Percentiles rank a stretch among this genome's conserved stretches.
phyloP scores from a whole-genome alignment of 2,329 filamentous ascomycete species.

The Fusarium cicatricum region DNA sequence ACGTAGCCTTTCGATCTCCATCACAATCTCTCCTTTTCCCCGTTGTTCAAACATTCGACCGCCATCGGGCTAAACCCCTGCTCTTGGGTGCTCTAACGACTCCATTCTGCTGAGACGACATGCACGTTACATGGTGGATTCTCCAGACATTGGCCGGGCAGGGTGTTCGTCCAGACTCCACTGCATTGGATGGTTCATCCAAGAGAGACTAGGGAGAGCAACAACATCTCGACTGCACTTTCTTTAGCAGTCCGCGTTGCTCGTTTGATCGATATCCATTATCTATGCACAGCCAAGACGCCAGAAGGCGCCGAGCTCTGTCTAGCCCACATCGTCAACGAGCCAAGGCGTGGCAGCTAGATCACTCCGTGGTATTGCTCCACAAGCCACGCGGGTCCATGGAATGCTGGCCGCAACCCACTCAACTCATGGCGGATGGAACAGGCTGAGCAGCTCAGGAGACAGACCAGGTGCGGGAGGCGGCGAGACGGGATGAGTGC shows the following conservation, averaged over 20 bases:
- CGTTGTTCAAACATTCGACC: constrained; percentile 25
- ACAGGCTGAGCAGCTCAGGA: constrained; percentile 29
- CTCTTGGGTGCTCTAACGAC: constrained; percentile 7
- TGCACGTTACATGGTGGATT: constrained; percentile 28
- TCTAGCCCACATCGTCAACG: constrained; percentile 19
- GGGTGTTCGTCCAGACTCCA: constrained; percentile 21
- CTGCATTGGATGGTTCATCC: constrained; percentile 9
- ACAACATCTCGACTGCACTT: constrained; percentile 20
- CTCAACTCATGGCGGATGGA: constrained; percentile 15
- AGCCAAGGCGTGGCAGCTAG: constrained; percentile 33
- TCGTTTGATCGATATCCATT: constrained; percentile 21
- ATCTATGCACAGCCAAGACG: constrained; percentile 34
- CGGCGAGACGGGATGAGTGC: constrained; percentile 16
- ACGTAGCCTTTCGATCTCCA: background rate
- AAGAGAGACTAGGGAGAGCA: no score
- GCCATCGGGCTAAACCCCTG: constrained; percentile 23
- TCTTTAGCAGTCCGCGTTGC: constrained; percentile 1
- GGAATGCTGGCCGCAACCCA: constrained; percentile 34
- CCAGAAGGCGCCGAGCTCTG: constrained; percentile 19
- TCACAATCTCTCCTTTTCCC: constrained; percentile 14
- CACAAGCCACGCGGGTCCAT: constrained; percentile 43
- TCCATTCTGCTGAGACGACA: constrained; percentile 29
- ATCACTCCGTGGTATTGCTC: constrained; percentile 30
- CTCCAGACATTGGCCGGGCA: constrained; percentile 4
- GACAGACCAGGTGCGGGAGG: constrained; percentile 6